Evolutionary conservation across 2,329 filamentous ascomycete species (phyloP).

Genomic region (Botrytis pseudocinerea): DNA sequence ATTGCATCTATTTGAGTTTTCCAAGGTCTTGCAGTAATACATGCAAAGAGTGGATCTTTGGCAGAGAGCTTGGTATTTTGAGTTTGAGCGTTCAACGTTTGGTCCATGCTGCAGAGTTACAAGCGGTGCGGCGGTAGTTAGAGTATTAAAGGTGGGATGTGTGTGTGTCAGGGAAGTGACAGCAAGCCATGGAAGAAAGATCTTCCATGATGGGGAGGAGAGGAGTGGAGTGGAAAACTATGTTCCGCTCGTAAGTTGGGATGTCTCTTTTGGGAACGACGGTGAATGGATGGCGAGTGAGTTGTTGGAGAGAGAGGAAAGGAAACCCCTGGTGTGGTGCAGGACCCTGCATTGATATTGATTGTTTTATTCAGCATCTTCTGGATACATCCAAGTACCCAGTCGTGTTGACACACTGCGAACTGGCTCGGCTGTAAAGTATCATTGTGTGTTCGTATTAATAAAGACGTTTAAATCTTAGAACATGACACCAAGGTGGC

Average conservation of each 20-base stretch:
- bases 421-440: background rate
- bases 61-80: background rate
- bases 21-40: background rate
- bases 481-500: background rate
- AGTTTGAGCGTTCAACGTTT: background rate
- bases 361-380: background rate
- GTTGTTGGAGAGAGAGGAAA: background rate
- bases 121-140: background rate
- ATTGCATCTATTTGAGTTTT: background rate
- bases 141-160: background rate
- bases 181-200: background rate
- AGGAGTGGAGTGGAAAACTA: background rate
- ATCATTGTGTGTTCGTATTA: background rate
- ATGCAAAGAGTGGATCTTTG: background rate
- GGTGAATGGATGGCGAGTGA: background rate
- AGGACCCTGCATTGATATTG: constrained; percentile 16
- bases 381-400: background rate
- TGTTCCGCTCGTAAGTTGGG: background rate
- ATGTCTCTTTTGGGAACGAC: background rate
- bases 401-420: background rate
- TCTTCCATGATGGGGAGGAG: background rate
- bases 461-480: background rate
- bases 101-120: background rate
- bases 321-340: constrained; percentile 12
- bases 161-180: background rate